A percentile compares a stretch with the other conserved stretches of the same genome.
These are phyloP conservation scores for Paraphysoderma sedebokerense DNA, from an alignment of 371 early-diverging fungal species.

Conservation along the genomic window DNA sequence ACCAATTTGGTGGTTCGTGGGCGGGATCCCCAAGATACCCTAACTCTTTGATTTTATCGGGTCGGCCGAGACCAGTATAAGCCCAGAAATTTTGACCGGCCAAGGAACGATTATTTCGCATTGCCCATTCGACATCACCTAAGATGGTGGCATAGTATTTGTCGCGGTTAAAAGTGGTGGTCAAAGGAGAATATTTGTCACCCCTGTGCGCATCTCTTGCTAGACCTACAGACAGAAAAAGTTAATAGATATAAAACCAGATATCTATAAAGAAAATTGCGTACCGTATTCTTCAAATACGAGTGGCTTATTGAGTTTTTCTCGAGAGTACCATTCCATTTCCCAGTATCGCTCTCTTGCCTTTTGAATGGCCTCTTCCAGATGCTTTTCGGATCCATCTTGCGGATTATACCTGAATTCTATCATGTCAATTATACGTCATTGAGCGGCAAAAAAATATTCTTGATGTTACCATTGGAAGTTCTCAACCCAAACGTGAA, in stretches of 20 bases:
- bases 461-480: background rate
- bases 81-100: constrained; percentile 13
- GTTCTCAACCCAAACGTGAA: constrained; percentile 40
- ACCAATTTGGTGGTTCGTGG: constrained; percentile 16
- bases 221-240: too few species aligned
- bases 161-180: constrained; percentile 26
- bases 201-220: constrained; percentile 26
- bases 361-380: constrained; percentile 14
- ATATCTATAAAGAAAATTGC: too few species aligned
- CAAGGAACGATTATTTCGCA: too few species aligned
- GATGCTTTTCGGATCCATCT: constrained; percentile 8
- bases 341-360: constrained; percentile 9
- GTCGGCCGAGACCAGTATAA: constrained; percentile 8
- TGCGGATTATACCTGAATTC: constrained; percentile 23
- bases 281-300: constrained; percentile 38
- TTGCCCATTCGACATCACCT: too few species aligned
- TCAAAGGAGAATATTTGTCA: constrained; percentile 21
- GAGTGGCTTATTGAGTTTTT: constrained; percentile 22
- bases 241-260: too few species aligned
- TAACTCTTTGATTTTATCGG: constrained; percentile 2
- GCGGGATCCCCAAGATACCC: constrained; percentile 13
- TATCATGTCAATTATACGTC: too few species aligned
- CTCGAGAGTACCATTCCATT: constrained; percentile 24
- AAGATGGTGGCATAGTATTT: too few species aligned
- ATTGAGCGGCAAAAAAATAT: background rate